Evolutionary conservation across 805 yeast species (phyloP), one percentile per base, ranked within the genome.

Genomic region (Saccharomycopsis oosterbeekiorum): DNA sequence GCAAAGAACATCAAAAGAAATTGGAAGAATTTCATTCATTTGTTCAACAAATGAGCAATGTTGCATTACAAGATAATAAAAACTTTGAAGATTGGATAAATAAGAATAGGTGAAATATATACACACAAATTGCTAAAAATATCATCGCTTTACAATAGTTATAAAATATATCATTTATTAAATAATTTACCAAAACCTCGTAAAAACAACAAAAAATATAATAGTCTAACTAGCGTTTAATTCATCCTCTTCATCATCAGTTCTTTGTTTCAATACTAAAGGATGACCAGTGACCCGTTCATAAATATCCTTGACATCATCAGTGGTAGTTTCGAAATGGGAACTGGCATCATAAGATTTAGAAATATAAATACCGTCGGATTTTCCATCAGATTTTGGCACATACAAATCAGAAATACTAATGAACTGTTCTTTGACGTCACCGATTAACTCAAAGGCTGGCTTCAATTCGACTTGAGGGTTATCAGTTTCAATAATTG

Each of bases 261-360:
- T 78, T 71, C 96, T 85, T 72, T 88, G 82, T 76, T 90, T 85
- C 67, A 92, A 81, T 26, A 88, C 96, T 69, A 94, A 81, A 19
- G 96, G 97, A 73, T 89, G 88, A 58, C 98, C 98, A 40, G 88
- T 88, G 66, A 94, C 86, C 73, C 98, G 84, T 74, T 86, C 85
- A 74, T 94, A 94, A 59, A 94, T 81, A 73, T 93, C 97, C 75
- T 90, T 91, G 68, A 94, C 96, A 73, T 94, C 98, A 72, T 94
- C 98, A 47, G 99, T 94, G 68, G 96, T 88, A 53, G 92, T 78
- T 75, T 94, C 99, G 72, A 94, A 94, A 75, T 94, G 99, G 10
- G 97, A 90, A 10, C 96, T 81, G 1, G 98, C 87, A 72, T 94
- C 99, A 72, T 91, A 94, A 62, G 96, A 88, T 76, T 82, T 88